These are phyloP conservation scores for Galium porrigens DNA, from an alignment of 305 asterid species.

Conservation along the genomic window DNA sequence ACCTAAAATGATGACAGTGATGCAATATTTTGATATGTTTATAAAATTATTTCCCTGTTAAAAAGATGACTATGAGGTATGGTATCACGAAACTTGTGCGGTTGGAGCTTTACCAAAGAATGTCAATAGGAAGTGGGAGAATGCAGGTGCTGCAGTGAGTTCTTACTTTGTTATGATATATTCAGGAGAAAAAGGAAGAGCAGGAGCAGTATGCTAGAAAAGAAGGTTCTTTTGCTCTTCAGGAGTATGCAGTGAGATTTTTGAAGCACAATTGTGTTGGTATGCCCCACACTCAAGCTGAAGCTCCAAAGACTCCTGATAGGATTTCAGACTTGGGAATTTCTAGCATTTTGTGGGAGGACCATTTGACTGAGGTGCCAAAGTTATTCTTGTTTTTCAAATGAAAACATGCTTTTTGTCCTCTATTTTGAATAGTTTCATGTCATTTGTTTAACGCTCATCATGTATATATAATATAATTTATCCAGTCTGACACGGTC, in stretches of 20 bases:
- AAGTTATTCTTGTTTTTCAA: not conserved
- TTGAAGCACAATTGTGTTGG: slow-evolving; percentile 32
- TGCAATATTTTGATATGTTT: not conserved
- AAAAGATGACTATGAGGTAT: too few relatives aligned
- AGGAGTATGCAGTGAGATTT: slow-evolving; percentile 60
- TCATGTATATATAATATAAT: not conserved
- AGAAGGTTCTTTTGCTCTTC: slow-evolving; percentile 33
- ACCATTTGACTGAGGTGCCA: slow-evolving; percentile 54
- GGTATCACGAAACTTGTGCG: not conserved
- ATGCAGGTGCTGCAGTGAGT: slow-evolving; percentile 1
- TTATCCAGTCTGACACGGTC: not conserved
- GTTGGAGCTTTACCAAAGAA: not conserved
- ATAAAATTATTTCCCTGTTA: not conserved
- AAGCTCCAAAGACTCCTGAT: slow-evolving; percentile 51
- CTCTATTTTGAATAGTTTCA: not conserved
- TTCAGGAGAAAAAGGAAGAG: slow-evolving; percentile 44
- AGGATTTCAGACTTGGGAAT: slow-evolving; percentile 42
- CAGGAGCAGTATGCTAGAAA: slow-evolving; percentile 27
- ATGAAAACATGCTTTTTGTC: too few relatives aligned
- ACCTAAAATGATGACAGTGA: not conserved
- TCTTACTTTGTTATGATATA: slow-evolving; percentile 13
- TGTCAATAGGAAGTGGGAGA: not conserved
- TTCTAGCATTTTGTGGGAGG: slow-evolving; percentile 43
- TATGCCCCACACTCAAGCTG: slow-evolving; percentile 28
- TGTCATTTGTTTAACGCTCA: too few relatives aligned